Evolutionary conservation across 495 filamentous ascomycete species (phyloP), one percentile per base, ranked within the genome.

Genomic region (Durotheca rogersii): DNA sequence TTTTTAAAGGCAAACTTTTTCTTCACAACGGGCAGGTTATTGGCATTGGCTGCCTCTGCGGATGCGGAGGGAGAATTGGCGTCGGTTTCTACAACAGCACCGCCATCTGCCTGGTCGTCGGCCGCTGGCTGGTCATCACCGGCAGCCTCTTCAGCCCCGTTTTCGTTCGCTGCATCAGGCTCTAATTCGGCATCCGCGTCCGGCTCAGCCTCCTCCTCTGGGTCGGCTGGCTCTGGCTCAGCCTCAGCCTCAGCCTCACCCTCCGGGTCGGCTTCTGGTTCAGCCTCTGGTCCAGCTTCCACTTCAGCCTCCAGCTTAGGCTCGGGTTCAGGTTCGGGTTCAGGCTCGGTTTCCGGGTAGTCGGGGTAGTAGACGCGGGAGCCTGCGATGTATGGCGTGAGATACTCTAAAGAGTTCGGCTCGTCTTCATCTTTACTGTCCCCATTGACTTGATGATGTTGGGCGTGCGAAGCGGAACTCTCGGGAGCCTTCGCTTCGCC

Each of bases 311-410:
- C 30, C 2, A 35, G 31, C n/a, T 41, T 21, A 23, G 43, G n/a
- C 4, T 10, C 31, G 7, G 7, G 37, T 3, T 53, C 58, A 1
- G 15, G 35, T 27, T 53, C 48, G 7, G 20, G 49, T n/a, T 50
- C 39, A 3, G 31, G 44, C n/a, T 49, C 44, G 29, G 45, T 53
- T 11, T 58, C 60, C 2, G 35, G 54, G 32, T 48, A 39, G 6
- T 38, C 33, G 1, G 62, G 62, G 41, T 58, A 64, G 7, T 48
- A 37, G 21, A 58, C 31, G 30, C 47, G 59, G 14, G 34, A 37
- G 14, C 44, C 53, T 0, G 52, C 17, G 3, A 68, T 56, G 29
- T 68, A 68, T 18, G 66, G 66, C 1, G 66, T 67, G 6, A 68
- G 61, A 29, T 62, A 37, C 0, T 53, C 53, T 31, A 45, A 33